A percentile compares a stretch with the other conserved stretches of the same genome.
Evolutionary conservation across 176 grass and related monocot genomes (phyloP).

Genomic region (Oryza glaberrima): DNA sequence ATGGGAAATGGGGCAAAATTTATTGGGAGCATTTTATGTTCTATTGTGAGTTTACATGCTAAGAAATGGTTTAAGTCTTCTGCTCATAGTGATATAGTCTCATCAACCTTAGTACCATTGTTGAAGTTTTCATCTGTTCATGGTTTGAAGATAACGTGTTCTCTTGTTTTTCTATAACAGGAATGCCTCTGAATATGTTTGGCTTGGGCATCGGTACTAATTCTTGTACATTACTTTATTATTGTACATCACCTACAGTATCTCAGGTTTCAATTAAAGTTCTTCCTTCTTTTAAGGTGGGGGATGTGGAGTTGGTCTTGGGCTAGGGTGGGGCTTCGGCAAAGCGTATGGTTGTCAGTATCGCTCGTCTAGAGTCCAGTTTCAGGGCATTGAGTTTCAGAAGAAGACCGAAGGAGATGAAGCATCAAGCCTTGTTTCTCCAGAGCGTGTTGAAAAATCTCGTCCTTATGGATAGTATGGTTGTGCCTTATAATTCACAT

Average conservation of each 20-base stretch:
- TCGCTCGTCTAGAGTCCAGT: constrained; percentile 79
- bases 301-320: constrained; percentile 83
- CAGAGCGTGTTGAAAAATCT: constrained; percentile 51
- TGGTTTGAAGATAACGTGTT: constrained; percentile 21
- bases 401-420: constrained; percentile 57
- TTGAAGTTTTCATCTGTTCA: background rate
- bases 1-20: background rate
- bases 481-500: background rate
- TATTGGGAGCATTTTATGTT: background rate
- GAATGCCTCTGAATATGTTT: constrained; percentile 85
- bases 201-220: constrained; percentile 83
- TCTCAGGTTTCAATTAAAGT: constrained; percentile 23
- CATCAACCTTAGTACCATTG: background rate
- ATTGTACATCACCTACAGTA: background rate
- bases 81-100: background rate
- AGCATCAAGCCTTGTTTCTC: constrained; percentile 33
- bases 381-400: constrained; percentile 84
- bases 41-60: background rate
- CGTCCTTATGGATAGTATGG: constrained; percentile 52
- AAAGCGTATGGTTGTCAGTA: constrained; percentile 91
- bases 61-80: background rate
- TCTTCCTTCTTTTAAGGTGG: constrained; percentile 61
- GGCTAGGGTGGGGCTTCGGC: constrained; percentile 92
- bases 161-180: constrained; percentile 57
- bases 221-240: constrained; percentile 19